phyloP scores from a whole-genome alignment of 2,329 filamentous ascomycete genomes.

The Aspergillus bombycis region DNA sequence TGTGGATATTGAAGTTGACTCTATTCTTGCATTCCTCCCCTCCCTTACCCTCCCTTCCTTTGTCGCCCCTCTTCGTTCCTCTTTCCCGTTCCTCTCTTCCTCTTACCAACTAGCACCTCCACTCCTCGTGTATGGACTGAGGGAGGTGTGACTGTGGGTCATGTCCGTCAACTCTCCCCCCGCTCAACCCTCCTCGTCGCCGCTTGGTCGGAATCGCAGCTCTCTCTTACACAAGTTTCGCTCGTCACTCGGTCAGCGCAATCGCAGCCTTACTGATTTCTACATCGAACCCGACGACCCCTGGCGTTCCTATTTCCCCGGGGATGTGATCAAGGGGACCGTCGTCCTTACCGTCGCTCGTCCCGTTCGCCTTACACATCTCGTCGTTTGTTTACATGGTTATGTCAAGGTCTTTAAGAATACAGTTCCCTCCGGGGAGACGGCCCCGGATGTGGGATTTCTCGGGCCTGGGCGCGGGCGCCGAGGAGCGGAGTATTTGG shows the following conservation, averaged over 20 bases:
- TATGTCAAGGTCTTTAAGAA: conserved; percentile 69
- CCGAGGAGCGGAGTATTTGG: conserved; percentile 58
- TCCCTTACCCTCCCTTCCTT: conserved; percentile 2
- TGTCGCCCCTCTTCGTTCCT: conserved; percentile 2
- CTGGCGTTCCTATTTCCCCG: conserved; percentile 64
- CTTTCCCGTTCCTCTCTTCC: conserved; percentile 1
- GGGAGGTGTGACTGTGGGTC: conserved; percentile 36
- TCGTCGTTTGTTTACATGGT: conserved; percentile 65
- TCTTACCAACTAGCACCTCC: conserved; percentile 11
- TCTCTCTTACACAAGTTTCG: conserved; percentile 58
- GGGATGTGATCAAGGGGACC: conserved; percentile 63
- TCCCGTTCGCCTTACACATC: conserved; percentile 64
- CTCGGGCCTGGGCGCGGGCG: conserved; percentile 59
- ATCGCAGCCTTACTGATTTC: conserved; percentile 63
- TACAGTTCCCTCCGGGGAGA: conserved; percentile 59
- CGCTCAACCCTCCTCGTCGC: conserved; percentile 35
- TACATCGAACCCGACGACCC: conserved; percentile 66
- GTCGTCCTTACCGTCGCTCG: conserved; percentile 63
- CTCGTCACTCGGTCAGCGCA: conserved; percentile 55
- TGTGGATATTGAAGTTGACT: conserved; percentile 4
- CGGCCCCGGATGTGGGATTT: conserved; percentile 52
- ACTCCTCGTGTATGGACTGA: conserved; percentile 38
- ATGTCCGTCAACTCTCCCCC: conserved; percentile 45
- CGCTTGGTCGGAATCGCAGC: conserved; percentile 44
- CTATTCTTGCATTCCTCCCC: conserved; percentile 8